Conservation (phyloP, 164 flowering plant genomes). For the Annona squamosa region DNA sequence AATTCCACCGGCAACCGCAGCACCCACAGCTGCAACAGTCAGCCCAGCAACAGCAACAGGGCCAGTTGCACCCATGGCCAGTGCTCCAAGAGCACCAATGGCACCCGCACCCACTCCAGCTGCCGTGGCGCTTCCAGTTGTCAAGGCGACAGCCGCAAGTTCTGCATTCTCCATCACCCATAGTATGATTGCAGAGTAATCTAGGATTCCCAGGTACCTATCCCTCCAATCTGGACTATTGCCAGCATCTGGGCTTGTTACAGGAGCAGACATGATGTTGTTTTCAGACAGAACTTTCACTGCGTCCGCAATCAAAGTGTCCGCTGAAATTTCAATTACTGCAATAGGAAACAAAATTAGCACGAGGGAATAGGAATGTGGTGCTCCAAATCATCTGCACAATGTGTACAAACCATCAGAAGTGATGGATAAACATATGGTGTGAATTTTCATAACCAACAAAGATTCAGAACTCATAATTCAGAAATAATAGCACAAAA, state of each 20-base stretch:
- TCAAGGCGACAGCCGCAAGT: slow-evolving; percentile 71
- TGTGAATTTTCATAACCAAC: neutral
- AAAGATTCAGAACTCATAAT: too few relatives aligned
- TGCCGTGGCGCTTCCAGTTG: slow-evolving; percentile 69
- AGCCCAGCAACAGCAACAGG: slow-evolving; percentile 84
- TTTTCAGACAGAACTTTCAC: slow-evolving; percentile 58
- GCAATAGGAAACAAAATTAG: slow-evolving; percentile 5
- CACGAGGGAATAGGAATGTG: neutral
- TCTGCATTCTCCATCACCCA: slow-evolving; percentile 93
- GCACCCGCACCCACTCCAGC: slow-evolving; percentile 90
- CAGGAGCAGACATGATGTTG: slow-evolving; percentile 86
- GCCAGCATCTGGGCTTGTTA: slow-evolving; percentile 44
- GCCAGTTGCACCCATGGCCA: slow-evolving; percentile 79
- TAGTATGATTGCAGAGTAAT: slow-evolving; percentile 67
- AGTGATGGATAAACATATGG: neutral
- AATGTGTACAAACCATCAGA: neutral
- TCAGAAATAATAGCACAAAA: too few relatives aligned
- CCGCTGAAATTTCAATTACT: slow-evolving; percentile 88
- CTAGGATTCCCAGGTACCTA: slow-evolving; percentile 76
- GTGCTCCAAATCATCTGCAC: neutral
- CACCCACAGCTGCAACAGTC: slow-evolving; percentile 77
- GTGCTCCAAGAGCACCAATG: slow-evolving; percentile 75
- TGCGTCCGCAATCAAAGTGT: slow-evolving; percentile 61
- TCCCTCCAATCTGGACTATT: slow-evolving; percentile 58
- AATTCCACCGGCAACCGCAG: slow-evolving; percentile 81